These are phyloP conservation scores for Nepenthes gracilis DNA, from an alignment of 148 eudicot species.

Conservation along the genomic window DNA sequence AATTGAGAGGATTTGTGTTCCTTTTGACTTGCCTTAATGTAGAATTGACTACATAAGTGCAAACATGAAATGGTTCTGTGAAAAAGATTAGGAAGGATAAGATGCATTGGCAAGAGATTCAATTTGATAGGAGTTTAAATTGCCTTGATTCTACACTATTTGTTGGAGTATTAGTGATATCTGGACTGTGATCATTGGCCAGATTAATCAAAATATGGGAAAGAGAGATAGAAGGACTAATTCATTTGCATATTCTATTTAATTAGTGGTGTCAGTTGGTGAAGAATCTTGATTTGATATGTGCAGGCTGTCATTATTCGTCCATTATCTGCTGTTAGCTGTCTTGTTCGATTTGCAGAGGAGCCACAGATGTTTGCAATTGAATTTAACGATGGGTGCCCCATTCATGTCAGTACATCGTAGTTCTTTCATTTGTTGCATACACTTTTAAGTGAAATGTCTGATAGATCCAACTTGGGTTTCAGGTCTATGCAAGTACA, in stretches of 20 bases:
- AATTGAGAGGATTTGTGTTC: too few relatives aligned
- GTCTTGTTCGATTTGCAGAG: slow-evolving; percentile 93
- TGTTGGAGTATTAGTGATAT: too few relatives aligned
- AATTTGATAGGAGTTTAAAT: too few relatives aligned
- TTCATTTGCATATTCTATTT: background rate
- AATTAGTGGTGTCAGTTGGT: background rate
- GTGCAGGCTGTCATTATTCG: slow-evolving; percentile 93
- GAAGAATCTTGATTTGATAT: slow-evolving; percentile 8
- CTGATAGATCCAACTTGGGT: slow-evolving; percentile 6
- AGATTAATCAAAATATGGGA: too few relatives aligned
- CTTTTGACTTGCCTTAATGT: too few relatives aligned
- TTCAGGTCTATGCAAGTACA: slow-evolving; percentile 94
- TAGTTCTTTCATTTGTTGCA: background rate
- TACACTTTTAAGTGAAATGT: slow-evolving; percentile 3
- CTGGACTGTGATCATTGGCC: too few relatives aligned
- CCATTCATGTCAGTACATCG: slow-evolving; percentile 55
- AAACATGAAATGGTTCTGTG: too few relatives aligned
- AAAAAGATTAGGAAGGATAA: too few relatives aligned
- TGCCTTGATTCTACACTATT: too few relatives aligned
- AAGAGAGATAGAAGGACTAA: too few relatives aligned
- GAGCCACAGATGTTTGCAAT: slow-evolving; percentile 99
- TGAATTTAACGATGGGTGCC: slow-evolving; percentile 95
- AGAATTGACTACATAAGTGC: too few relatives aligned
- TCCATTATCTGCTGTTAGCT: slow-evolving; percentile 72
- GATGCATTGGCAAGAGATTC: too few relatives aligned